These are phyloP conservation scores for Ophiocordyceps camponoti-saundersi DNA, from an alignment of 2,329 filamentous ascomycete genomes.

Conservation along the genomic window DNA sequence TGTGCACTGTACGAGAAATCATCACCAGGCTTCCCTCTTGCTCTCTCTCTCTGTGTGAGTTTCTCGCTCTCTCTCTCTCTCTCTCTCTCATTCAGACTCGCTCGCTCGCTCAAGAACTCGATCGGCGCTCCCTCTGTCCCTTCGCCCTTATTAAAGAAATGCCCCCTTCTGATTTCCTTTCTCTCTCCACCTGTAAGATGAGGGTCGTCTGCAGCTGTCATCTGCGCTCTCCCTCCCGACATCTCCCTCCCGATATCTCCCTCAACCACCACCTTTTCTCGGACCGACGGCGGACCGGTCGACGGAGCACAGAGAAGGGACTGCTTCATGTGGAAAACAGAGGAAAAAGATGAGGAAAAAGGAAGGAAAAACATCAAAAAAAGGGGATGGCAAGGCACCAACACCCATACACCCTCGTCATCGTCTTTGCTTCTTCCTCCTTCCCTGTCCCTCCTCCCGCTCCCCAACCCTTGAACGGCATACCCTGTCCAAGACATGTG, in stretches of 20 bases:
- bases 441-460: neutral
- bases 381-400: neutral
- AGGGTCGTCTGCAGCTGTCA: neutral
- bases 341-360: neutral
- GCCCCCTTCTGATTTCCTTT: too few species aligned
- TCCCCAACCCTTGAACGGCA: neutral
- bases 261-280: neutral
- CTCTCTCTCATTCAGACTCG: too few species aligned
- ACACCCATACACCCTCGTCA: neutral
- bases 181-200: neutral
- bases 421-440: neutral
- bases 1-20: neutral
- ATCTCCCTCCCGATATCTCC: neutral
- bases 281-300: neutral
- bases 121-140: neutral
- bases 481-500: neutral
- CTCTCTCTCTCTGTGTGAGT: neutral
- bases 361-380: neutral
- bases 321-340: neutral
- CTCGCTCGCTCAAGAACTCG: neutral
- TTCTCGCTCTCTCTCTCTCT: too few species aligned
- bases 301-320: neutral
- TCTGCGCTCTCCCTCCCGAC: neutral
- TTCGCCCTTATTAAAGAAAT: neutral
- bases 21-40: neutral